Base-by-base conservation (phyloP, 306 rosid genomes). In the Herpetospermum pedunculosum region DNA sequence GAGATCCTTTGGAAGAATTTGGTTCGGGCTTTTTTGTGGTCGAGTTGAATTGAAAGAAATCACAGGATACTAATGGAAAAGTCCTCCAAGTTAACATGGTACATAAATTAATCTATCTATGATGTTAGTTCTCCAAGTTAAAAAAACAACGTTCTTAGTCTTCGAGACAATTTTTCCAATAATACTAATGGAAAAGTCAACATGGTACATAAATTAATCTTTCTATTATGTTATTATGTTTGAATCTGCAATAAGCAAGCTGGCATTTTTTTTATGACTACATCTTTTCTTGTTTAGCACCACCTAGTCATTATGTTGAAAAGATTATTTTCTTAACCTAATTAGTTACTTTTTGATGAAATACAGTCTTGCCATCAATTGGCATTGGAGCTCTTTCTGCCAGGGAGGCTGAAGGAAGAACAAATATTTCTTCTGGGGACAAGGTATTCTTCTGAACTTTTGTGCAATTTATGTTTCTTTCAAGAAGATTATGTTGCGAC, bases 321-420 rank as follows among this genome's bases (percentile, higher is more conserved):
- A 54, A 34, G 47, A 64, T 58, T 81, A 26, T 37, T 77, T 63
- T 46, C 72, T 1, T 62, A 46, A 32, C 21, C 10, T 30, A 37
- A 47, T 40, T 19, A 75, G 55, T 82, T 85, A 49, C 76, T 57
- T 79, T 79, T 79, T 63, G 78, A 48, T 53, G 60, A 40, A 83
- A 60, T 88, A 76, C 88, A 94, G 99, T 94, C 83, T 79, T 94
- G 92, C 95, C 99, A 46, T 94, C 99, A 80, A 73, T 81, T 72
- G 97, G 99, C 72, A 88, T 94, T 80, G 95, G 96, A 35, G 91
- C 97, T 12, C 96, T 94, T 67, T 89, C 96, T 80, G 90, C 91
- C 28, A 85, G 97, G 50, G 97, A 94, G 87, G 99, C 99, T 32
- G 99, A 91, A 81, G 99, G 99, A 65, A 85, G 96, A 85, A 88